Base-by-base conservation (phyloP, 2,329 filamentous ascomycete genomes). In the Nectriaceae sp. region DNA sequence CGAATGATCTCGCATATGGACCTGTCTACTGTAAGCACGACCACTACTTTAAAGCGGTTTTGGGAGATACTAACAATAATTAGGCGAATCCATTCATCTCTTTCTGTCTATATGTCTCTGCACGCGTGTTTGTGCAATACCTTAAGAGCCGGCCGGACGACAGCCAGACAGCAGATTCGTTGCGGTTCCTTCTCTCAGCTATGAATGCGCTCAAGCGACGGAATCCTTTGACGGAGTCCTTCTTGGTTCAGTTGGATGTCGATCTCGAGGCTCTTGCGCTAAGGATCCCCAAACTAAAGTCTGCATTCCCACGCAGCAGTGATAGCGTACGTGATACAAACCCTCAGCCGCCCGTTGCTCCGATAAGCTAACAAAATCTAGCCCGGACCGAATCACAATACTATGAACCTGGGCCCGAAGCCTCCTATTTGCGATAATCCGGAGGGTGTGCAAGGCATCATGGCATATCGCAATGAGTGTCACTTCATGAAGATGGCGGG, bases 61-160 rank as follows among this genome's bases (percentile, higher is more conserved):
- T 38, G n/a, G 16, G 18, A 33, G 16, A 35, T n/a, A 35, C 56
- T 67, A 49, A 71, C 49, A 43, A 40, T 40, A 5, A 2, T 11
- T 52, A 97, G 90, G 90, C 96, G 83, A 96, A 97, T 58, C 90
- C 93, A 0, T 97, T 97, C 66, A 88, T 96, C 60, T 91, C 90
- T 0, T 97, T 97, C 70, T 96, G 91, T 64, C 80, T 99, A 37
- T 97, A 97, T 61, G 92, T 97, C n/a, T 88, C 93, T 11, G 90
- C 93, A 19, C 83, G 94, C 43, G 93, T 97, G 0, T 97, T 97
- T 64, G 87, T 97, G 6, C 93, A 97, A 66, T 97, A 95, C 63
- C 78, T 97, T n/a, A 97, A 96, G 70, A 94, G 89, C 47, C 81
- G 88, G n/a, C 90, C 92, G 1, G 87, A 93, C 22, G 93, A 97